Base-by-base conservation (phyloP, 1,284 basidiomycete genomes). In the Hemileia vastatrix region DNA sequence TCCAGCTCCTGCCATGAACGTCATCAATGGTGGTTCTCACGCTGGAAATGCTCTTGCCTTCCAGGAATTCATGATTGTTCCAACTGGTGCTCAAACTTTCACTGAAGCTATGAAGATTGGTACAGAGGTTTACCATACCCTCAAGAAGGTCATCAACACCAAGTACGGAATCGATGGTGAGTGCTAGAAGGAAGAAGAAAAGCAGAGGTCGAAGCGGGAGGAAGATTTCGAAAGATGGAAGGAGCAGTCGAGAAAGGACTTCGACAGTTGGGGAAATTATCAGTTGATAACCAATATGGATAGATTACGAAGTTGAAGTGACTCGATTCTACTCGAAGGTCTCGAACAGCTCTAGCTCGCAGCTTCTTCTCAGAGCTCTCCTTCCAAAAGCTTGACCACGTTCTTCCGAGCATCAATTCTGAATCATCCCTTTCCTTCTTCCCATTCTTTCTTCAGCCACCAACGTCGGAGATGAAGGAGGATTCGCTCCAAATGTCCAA, bases 41-140 rank as follows among this genome's bases (percentile, higher is more conserved):
- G 94, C 94, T 64, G 94, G 94, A 64, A 98, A 98, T 84, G 91
- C 93, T 78, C 88, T 98, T 68, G 92, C 94, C 63, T 93, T 97
- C 90, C 90, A 96, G 81, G 94, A 98, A 81, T 98, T 98, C 83
- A 97, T 98, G 94, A 84, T 98, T 71, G 83, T 96, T 69, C 94
- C 94, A 69, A 95, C 91, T 66, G 94, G 92, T 65, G 92, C 92
- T 58, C 74, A 81, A 58, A 84, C 83, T 68, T 98, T 98, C 83
- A 86, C 89, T 57, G 93, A 98, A 82, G 89, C 94, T 66, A 86
- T 98, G 85, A 93, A 95, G 82, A 91, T 97, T 71, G 94, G 94
- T 69, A 88, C 92, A 19, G 94, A 98, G 82, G 91, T 89, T 44
- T 98, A 97, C 83, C 94, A 97, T 83, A 88, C 86, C 71, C 83